Evolutionary conservation across 768 basidiomycete genomes (phyloP), one percentile per base, ranked within the genome.

Genomic region (Hebeloma cylindrosporum): DNA sequence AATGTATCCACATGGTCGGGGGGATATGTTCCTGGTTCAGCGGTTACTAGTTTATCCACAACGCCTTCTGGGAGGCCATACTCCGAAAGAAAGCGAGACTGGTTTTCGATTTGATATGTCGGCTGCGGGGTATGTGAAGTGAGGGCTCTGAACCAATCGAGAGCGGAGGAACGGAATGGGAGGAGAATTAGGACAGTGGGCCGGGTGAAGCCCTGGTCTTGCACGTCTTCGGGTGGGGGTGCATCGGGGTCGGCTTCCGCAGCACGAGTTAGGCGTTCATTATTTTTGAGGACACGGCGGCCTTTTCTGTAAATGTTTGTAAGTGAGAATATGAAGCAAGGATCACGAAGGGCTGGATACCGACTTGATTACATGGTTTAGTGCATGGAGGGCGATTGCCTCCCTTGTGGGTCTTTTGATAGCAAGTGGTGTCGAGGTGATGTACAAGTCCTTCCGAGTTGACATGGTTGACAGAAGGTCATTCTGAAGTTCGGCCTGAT

Each of bases 161-260:
- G 69, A 1, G 90, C 94, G 38, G 83, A 84, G 29, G 90, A 91
- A 37, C 96, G 92, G 71, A 97, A 93, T 1, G 96, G 96, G 7
- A 94, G 78, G 45, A 98, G 81, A 51, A 99, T 69, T 34, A 99
- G 87, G 21, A 95, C 73, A 14, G 95, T 93, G 7, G 96, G 95
- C 4, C 96, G 88, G 5, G 94, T 96, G 68, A 97, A 98, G 20
- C 95, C 95, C 75, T 98, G 96, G 60, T 99, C 96, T 67, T 91
- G 90, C 10, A 89, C 77, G 48, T 90, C 82, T 64, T 85, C 81
- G 2, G 83, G 83, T 2, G 78, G 73, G 17, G 80, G 70, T 5
- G 69, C 66, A 27, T 74, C 68, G 1, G 74, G 67, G 38, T 75
- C 70, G 11, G 74, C 61, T 62, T 88, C 85, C 7, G 75, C 65